phyloP scores from a whole-genome alignment of 352 stramenopile genomes.

The Pythium rhizo-oryzae region DNA sequence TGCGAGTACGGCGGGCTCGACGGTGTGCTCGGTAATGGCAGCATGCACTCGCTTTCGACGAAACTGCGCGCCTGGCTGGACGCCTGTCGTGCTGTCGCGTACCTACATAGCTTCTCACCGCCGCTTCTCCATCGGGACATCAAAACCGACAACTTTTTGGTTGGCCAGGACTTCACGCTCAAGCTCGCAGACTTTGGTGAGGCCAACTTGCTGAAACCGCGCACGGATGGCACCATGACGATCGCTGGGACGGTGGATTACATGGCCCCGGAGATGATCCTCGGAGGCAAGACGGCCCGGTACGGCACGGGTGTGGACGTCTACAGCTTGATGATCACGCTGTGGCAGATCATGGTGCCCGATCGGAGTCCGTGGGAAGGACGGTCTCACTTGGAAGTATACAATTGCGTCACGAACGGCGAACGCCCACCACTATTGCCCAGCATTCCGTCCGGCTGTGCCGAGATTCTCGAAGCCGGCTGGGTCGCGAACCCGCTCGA shows the following conservation, averaged over 20 bases:
- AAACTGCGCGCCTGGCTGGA: constrained; percentile 89
- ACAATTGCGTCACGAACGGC: constrained; percentile 69
- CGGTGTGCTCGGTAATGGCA: constrained; percentile 44
- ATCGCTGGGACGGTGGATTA: constrained; percentile 87
- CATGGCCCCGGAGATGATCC: constrained; percentile 87
- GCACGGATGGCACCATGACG: constrained; percentile 82
- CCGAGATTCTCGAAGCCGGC: constrained; percentile 69
- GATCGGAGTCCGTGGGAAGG: constrained; percentile 71
- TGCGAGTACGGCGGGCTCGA: constrained; percentile 84
- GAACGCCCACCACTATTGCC: constrained; percentile 75
- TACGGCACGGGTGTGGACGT: constrained; percentile 83
- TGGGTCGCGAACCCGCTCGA: constrained; percentile 76
- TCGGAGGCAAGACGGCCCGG: constrained; percentile 75
- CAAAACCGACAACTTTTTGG: constrained; percentile 87
- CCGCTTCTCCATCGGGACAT: constrained; percentile 71
- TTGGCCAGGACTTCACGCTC: constrained; percentile 76
- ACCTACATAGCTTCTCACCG: constrained; percentile 59
- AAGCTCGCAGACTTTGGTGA: constrained; percentile 88
- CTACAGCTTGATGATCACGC: constrained; percentile 87
- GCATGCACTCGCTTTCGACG: constrained; percentile 45
- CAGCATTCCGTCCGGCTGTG: constrained; percentile 70
- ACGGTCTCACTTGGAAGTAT: constrained; percentile 82
- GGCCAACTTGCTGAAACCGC: constrained; percentile 77
- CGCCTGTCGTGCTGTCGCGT: constrained; percentile 69
- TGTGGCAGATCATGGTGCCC: constrained; percentile 89